A percentile compares a stretch with the other conserved stretches of the same genome.
Conservation (phyloP, 2,329 filamentous ascomycete genomes). For the Exophiala viscosa region DNA sequence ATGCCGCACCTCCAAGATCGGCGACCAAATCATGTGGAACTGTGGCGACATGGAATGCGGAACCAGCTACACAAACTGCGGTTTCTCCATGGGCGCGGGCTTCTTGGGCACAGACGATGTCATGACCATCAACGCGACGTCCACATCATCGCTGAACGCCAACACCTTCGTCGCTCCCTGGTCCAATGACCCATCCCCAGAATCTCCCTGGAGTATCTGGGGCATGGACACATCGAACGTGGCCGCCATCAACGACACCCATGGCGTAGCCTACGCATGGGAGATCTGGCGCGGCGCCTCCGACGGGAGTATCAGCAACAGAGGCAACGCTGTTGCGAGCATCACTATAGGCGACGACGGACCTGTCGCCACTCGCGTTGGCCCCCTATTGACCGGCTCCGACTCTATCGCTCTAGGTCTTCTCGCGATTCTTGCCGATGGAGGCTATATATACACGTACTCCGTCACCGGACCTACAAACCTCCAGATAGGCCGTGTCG, state of each 20-base stretch:
- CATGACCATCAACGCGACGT: conserved; percentile 1
- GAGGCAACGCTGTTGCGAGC: conserved; percentile 2
- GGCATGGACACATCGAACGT: conserved; percentile 7
- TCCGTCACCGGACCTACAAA: conserved; percentile 1
- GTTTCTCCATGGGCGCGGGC: conserved; percentile 3
- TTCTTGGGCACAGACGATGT: conserved; percentile 3
- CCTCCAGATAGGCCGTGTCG: neutral
- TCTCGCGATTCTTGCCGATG: neutral
- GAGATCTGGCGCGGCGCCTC: conserved; percentile 4
- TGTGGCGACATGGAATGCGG: conserved; percentile 5
- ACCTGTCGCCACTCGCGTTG: conserved; percentile 1
- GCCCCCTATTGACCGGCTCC: conserved; percentile 2
- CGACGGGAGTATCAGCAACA: neutral
- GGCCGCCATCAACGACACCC: conserved; percentile 3
- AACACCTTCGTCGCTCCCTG: conserved; percentile 3
- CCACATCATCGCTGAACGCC: neutral
- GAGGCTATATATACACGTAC: conserved; percentile 8
- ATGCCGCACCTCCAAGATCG: conserved; percentile 2
- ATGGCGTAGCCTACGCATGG: conserved; percentile 3
- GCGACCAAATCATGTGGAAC: conserved; percentile 8
- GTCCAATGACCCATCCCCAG: neutral
- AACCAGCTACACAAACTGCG: neutral
- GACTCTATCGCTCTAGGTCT: neutral
- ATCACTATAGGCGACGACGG: conserved; percentile 2
- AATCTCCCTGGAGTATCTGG: neutral